phyloP scores from a whole-genome alignment of 495 filamentous ascomycete genomes.

The Letharia lupina region DNA sequence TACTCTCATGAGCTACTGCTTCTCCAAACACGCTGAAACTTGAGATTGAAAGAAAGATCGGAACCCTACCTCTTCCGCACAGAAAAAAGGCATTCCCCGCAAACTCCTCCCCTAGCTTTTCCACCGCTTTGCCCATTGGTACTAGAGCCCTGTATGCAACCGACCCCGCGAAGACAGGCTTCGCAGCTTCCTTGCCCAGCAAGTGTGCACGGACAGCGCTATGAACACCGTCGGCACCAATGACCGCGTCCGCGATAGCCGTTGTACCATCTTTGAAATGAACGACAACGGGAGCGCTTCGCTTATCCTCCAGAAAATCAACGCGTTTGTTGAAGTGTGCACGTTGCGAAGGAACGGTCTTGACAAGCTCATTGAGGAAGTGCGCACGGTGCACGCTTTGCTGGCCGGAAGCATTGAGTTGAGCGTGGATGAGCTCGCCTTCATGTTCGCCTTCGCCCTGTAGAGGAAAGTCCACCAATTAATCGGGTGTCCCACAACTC shows the following conservation, averaged over 20 bases:
- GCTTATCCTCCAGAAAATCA: conserved; percentile 11
- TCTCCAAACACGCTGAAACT: neutral
- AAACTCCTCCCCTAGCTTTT: conserved; percentile 39
- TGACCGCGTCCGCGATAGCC: conserved; percentile 25
- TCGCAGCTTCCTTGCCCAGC: conserved; percentile 31
- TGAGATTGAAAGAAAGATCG: neutral
- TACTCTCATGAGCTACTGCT: neutral
- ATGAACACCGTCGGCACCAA: conserved; percentile 44
- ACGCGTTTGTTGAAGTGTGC: conserved; percentile 41
- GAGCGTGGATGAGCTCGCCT: conserved; percentile 10
- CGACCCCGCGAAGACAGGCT: conserved; percentile 39
- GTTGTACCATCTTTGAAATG: conserved; percentile 24
- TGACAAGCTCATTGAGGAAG: conserved; percentile 44
- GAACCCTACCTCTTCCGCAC: conserved; percentile 11
- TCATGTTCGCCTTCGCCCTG: conserved; percentile 15
- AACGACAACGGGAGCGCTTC: conserved; percentile 30
- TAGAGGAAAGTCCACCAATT: too few relatives aligned
- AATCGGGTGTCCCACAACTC: neutral
- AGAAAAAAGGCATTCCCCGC: conserved; percentile 10
- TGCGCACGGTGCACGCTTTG: conserved; percentile 42
- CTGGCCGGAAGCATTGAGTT: conserved; percentile 20
- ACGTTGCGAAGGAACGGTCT: conserved; percentile 35
- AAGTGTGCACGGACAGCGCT: conserved; percentile 36
- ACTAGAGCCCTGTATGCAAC: conserved; percentile 43
- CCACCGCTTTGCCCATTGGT: conserved; percentile 42